Base-by-base conservation (phyloP, 164 flowering plant genomes). In the Annona squamosa region DNA sequence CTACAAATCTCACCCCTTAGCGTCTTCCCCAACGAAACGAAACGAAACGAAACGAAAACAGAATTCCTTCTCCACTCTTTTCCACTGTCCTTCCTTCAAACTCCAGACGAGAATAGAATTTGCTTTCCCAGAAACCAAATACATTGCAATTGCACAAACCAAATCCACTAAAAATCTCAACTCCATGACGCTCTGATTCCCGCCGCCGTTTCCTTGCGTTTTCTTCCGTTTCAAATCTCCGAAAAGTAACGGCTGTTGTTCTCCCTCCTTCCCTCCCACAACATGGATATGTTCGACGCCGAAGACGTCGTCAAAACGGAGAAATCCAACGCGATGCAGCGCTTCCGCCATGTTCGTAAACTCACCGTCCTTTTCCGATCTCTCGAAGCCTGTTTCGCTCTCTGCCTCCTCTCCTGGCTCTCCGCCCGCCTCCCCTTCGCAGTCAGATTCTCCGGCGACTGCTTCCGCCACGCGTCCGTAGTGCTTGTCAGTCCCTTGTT, bases 401-500 rank as follows among this genome's bases (percentile, higher is more conserved):
- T 89, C 4, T 1, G 81, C 42, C 65, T 86, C 46, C 46, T 90
- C 80, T 73, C 82, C 5, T 89, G 91, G 79, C 48, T 89, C 59
- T 79, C 87, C 41, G 17, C 75, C 46, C 82, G 84, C 5, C 72
- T 89, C 42, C 88, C 90, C 0, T 16, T 61, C 64, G 82, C 83
- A 5, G 73, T 86, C 71, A 80, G 72, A 61, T 68, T 71, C 70
- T 82, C 86, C 44, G 81, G 82, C n/a, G 82, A 68, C 52, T 80
- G 78, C 68, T 79, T 87, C 79, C 79, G 78, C 37, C 76, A 74
- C 59, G 44, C 86, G 18, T 75, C 77, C 2, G 68, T 69, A 45
- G 17, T 76, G 17, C 59, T 86, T 3, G 67, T 76, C 4, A 85
- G 86, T 66, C 91, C 91, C 18, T 74, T 80, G 4, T 85, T 88